Evolutionary conservation across 139 green algal genomes (phyloP).

Genomic region (Astrephomene gubernaculifera): DNA sequence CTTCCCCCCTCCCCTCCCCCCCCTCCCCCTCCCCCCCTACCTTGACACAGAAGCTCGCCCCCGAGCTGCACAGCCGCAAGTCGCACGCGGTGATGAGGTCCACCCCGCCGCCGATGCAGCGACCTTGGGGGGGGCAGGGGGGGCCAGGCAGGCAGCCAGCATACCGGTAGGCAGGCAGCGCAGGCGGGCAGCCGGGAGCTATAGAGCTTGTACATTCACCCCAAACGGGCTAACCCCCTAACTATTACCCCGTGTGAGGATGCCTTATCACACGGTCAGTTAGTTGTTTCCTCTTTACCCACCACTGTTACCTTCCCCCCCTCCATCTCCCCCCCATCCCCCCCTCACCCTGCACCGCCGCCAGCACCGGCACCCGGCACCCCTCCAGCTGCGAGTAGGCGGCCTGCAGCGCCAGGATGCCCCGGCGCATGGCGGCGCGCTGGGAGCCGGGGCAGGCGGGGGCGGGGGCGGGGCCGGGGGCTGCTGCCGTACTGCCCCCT

Average conservation of each 20-base stretch:
- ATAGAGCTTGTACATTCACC: too few relatives aligned
- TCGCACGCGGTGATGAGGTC: slow-evolving; percentile 91
- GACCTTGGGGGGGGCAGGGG: slow-evolving; percentile 53
- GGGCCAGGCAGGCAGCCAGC: too few relatives aligned
- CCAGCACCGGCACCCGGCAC: slow-evolving; percentile 47
- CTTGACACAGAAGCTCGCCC: slow-evolving; percentile 91
- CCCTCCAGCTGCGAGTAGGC: slow-evolving; percentile 40
- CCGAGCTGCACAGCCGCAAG: slow-evolving; percentile 76
- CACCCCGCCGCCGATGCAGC: slow-evolving; percentile 90
- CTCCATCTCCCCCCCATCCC: background rate
- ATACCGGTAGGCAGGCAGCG: too few relatives aligned
- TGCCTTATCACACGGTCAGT: too few relatives aligned
- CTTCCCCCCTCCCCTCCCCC: background rate
- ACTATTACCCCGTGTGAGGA: too few relatives aligned
- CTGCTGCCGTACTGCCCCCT: background rate
- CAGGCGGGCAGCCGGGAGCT: too few relatives aligned
- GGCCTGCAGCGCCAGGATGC: slow-evolving; percentile 37
- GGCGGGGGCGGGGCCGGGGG: background rate
- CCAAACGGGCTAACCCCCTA: too few relatives aligned
- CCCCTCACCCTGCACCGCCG: slow-evolving; percentile 52
- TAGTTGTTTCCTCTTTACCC: too few relatives aligned
- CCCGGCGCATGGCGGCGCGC: slow-evolving; percentile 16
- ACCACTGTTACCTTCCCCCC: too few relatives aligned
- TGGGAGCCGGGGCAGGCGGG: slow-evolving; percentile 4
- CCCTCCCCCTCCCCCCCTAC: slow-evolving; percentile 24